phyloP scores from a whole-genome alignment of 176 grass and related monocot genomes.

The Puya raimondii region DNA sequence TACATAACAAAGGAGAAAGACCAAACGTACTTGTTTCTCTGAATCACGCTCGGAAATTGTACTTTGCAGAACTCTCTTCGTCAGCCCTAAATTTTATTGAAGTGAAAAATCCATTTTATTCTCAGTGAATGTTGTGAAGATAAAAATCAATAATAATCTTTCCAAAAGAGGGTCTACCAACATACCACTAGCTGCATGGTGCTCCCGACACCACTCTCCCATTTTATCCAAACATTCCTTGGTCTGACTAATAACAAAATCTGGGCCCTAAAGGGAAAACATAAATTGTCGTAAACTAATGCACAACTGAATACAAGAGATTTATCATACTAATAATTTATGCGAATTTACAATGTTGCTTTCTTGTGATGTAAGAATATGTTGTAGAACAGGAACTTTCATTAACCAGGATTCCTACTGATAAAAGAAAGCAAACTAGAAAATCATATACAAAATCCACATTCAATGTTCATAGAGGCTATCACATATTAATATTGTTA shows the following conservation, averaged over 20 bases:
- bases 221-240: conserved; percentile 80
- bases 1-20: background rate
- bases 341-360: background rate
- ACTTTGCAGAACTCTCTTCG: conserved; percentile 52
- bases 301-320: background rate
- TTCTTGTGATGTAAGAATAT: no score
- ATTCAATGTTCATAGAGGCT: no score
- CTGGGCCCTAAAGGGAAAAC: conserved; percentile 42
- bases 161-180: conserved; percentile 10
- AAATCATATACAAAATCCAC: no score
- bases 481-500: no score
- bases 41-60: conserved; percentile 52
- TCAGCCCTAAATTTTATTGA: conserved; percentile 54
- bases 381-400: no score
- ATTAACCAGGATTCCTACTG: no score
- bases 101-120: background rate
- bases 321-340: background rate
- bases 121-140: background rate
- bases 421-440: no score
- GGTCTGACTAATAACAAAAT: conserved; percentile 71
- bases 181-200: conserved; percentile 76
- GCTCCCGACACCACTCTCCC: conserved; percentile 70
- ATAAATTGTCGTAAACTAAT: background rate
- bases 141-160: conserved; percentile 2
- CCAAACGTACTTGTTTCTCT: conserved; percentile 54